phyloP scores from a whole-genome alignment of 179 eudicot species.

The Heliamphora pulchella region DNA sequence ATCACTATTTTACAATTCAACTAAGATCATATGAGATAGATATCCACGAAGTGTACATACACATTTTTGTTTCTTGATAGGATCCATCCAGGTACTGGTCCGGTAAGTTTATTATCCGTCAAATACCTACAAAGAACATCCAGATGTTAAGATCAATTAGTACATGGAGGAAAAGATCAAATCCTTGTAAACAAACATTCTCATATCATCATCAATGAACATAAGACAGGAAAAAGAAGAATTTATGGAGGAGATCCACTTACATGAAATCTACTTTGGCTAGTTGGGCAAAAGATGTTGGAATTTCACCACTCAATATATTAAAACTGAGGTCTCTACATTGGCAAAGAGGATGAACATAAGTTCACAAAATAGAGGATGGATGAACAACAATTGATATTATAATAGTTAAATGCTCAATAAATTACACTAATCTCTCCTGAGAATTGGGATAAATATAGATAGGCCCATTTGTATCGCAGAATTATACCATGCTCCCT shows the following conservation, averaged over 20 bases:
- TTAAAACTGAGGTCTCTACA: slow-evolving; percentile 57
- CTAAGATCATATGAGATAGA: no score
- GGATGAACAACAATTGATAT: not conserved
- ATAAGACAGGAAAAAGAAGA: not conserved
- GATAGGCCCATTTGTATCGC: no score
- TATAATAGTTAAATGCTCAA: not conserved
- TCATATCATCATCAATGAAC: not conserved
- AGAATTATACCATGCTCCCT: no score
- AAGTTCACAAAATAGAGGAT: slow-evolving; percentile 2
- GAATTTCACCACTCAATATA: slow-evolving; percentile 39
- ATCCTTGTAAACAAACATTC: not conserved
- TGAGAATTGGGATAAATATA: no score
- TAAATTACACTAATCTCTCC: no score
- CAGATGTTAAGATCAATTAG: no score
- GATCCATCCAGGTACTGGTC: slow-evolving; percentile 38
- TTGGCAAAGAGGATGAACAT: not conserved
- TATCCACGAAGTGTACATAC: slow-evolving; percentile 17
- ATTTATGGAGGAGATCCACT: slow-evolving; percentile 18
- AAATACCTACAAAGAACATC: slow-evolving; percentile 29
- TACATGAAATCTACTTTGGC: slow-evolving; percentile 37
- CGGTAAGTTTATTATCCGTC: slow-evolving; percentile 41
- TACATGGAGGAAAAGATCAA: not conserved
- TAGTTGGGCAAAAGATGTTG: slow-evolving; percentile 28
- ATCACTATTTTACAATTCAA: no score
- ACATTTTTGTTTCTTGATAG: slow-evolving; percentile 30